Conservation (phyloP, 441 rosid genomes). For the Pelargonium myrrhifolium region DNA sequence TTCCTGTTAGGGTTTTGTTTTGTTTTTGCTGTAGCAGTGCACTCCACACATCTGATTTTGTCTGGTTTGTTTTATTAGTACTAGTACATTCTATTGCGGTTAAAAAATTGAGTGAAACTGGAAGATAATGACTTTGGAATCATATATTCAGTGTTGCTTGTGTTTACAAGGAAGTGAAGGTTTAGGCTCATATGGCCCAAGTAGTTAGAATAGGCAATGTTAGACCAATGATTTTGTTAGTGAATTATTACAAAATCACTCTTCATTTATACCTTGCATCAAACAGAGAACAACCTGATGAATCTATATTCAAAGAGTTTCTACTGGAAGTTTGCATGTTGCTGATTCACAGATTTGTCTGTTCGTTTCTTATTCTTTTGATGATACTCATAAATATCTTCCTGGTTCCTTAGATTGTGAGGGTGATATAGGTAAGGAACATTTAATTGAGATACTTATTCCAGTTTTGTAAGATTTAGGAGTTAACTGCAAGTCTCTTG, state of each 20-base stretch:
- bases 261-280: neutral
- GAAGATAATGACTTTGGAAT: too few species aligned
- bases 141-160: too few species aligned
- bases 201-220: too few species aligned
- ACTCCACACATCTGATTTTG: neutral
- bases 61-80: neutral
- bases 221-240: neutral
- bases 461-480: neutral
- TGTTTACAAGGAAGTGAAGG: too few species aligned
- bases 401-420: neutral
- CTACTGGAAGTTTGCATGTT: neutral
- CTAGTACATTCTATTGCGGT: too few species aligned
- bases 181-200: too few species aligned
- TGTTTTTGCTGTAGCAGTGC: neutral
- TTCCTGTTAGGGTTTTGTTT: neutral
- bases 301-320: neutral
- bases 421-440: neutral
- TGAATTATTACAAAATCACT: neutral
- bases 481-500: neutral
- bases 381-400: neutral
- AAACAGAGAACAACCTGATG: conserved; percentile 5
- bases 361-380: neutral
- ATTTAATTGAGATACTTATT: neutral
- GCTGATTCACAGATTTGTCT: neutral
- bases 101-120: too few species aligned